Base-by-base conservation (phyloP, 2,329 filamentous ascomycete genomes). In the Calonectria naviculata region DNA sequence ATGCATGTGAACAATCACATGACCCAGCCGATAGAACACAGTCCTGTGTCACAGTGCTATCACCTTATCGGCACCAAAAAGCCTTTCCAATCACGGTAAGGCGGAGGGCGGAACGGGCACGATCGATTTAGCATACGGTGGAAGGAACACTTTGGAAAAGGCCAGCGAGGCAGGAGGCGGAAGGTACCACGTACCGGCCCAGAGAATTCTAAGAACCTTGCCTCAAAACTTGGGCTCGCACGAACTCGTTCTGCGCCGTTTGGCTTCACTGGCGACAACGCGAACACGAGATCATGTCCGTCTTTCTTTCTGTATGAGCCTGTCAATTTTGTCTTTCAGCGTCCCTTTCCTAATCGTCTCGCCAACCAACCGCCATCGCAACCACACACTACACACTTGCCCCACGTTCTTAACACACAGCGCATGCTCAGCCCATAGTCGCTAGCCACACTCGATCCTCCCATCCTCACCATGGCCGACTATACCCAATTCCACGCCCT, bases 401-500 rank as follows among this genome's bases (percentile, higher is more conserved):
- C 77, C 77, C 77, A 78, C 77, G 77, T 70, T 77, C 74, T 79
- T 77, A 72, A 75, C 74, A 71, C 74, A 71, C 60, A 74, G 72
- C 72, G 68, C 74, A 79, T 74, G 71, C 73, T 80, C 77, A 68
- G 78, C 72, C 70, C 73, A 80, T 78, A 79, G 72, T 71, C 68
- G 67, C 66, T 64, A 70, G 70, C 75, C 58, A 78, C 72, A 68
- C 65, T 72, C 66, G 71, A 68, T 71, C 68, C 68, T 73, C 68
- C 65, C 47, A 71, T 71, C 71, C 36, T 67, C 74, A 81, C 74
- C 75, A 91, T 90, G 89, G 86, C 87, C 78, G 88, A 90, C 75
- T 87, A 89, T 78, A 81, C 85, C 71, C 87, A 87, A 81, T 91
- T 88, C 77, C 88, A 90, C 76, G 83, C 87, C 78, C 84, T 90